Percentiles rank a stretch among this genome's conserved stretches.
These are phyloP conservation scores for Elsinoe arachidis DNA, from an alignment of 2,329 filamentous ascomycete genomes.

Conservation along the genomic window DNA sequence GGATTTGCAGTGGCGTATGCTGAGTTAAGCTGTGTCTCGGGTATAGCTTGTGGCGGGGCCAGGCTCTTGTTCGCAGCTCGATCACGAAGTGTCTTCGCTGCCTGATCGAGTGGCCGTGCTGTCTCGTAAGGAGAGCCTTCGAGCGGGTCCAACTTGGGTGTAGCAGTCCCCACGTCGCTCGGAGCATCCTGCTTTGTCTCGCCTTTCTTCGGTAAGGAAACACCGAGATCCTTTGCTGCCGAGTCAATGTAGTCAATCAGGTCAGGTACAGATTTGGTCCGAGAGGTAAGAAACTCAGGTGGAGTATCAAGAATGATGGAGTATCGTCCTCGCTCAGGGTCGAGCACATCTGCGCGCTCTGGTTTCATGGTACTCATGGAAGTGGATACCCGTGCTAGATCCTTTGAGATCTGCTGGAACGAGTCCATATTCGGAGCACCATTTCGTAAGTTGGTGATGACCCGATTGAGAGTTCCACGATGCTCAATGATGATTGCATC, in stretches of 20 bases:
- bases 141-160: background rate
- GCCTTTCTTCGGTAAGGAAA: slow-evolving; percentile 22
- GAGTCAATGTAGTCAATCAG: slow-evolving; percentile 30
- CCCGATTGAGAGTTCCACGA: slow-evolving; percentile 28
- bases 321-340: slow-evolving; percentile 3
- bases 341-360: slow-evolving; percentile 22
- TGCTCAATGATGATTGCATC: slow-evolving; percentile 36
- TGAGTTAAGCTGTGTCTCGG: background rate
- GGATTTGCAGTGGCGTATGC: slow-evolving; percentile 1
- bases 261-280: slow-evolving; percentile 27
- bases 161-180: background rate
- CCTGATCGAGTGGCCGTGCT: background rate
- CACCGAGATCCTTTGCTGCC: slow-evolving; percentile 29
- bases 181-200: background rate
- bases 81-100: background rate
- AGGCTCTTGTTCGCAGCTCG: slow-evolving; percentile 9
- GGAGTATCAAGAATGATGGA: slow-evolving; percentile 26
- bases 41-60: background rate
- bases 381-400: slow-evolving; percentile 21
- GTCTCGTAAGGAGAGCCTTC: slow-evolving; percentile 2
- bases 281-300: slow-evolving; percentile 18
- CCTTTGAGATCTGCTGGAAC: slow-evolving; percentile 21
- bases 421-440: slow-evolving; percentile 17
- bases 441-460: slow-evolving; percentile 32
- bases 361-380: slow-evolving; percentile 10